Evolutionary conservation across 345 rosid genomes (phyloP).

Genomic region (Syzygium jambos): DNA sequence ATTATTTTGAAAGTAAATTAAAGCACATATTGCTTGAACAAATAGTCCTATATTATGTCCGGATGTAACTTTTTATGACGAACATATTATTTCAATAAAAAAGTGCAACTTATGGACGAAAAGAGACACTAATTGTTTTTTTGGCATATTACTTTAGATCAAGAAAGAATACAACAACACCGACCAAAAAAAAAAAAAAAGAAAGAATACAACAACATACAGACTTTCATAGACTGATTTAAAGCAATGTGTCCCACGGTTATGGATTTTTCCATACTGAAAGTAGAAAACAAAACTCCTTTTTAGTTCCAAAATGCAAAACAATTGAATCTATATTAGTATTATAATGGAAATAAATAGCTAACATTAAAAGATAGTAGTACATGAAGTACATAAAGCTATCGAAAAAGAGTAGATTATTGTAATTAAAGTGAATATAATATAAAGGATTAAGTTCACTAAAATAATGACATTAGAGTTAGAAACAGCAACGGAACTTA

Average conservation of each 20-base stretch:
- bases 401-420: neutral
- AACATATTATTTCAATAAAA: neutral
- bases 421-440: neutral
- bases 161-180: neutral
- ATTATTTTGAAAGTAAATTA: no score
- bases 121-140: neutral
- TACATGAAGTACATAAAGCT: neutral
- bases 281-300: neutral
- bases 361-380: neutral
- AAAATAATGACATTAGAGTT: neutral
- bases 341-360: neutral
- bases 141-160: neutral
- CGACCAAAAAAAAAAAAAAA: no score
- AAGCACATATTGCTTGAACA: neutral
- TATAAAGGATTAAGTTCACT: neutral
- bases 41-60: neutral
- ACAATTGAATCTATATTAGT: neutral
- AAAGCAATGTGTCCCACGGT: neutral
- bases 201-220: neutral
- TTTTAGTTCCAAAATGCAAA: neutral
- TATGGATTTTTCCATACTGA: neutral
- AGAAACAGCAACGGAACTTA: neutral
- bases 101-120: neutral
- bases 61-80: neutral
- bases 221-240: neutral